These are phyloP conservation scores for Mycena sanguinolenta DNA, from an alignment of 768 basidiomycete species.

Conservation along the genomic window DNA sequence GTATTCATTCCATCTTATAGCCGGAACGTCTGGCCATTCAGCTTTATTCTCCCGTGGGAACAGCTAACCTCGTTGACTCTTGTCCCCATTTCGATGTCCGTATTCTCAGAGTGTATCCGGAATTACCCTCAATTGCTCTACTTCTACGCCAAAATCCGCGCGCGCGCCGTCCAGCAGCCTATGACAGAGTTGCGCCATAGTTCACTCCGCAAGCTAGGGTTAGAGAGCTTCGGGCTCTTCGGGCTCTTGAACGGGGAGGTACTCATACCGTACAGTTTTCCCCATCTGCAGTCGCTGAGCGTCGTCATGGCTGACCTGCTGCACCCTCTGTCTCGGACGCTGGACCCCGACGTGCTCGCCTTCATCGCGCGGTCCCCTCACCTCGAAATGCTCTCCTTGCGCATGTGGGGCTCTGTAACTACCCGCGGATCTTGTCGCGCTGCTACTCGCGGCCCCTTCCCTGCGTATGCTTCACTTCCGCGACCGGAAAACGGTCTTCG, in stretches of 20 bases:
- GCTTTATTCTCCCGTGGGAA: constrained; percentile 24
- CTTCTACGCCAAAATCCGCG: constrained; percentile 12
- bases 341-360: constrained; percentile 22
- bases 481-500: constrained; percentile 11
- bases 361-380: constrained; percentile 23
- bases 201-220: constrained; percentile 29
- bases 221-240: constrained; percentile 18
- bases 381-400: constrained; percentile 33
- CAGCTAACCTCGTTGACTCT: constrained; percentile 32
- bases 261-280: constrained; percentile 13
- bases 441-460: constrained; percentile 29
- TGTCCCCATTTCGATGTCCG: constrained; percentile 16
- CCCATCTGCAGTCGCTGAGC: constrained; percentile 16
- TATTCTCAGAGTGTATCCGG: constrained; percentile 29
- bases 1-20: background rate
- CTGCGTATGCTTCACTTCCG: constrained; percentile 31
- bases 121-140: constrained; percentile 29
- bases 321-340: constrained; percentile 12
- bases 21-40: constrained; percentile 25
- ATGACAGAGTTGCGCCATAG: constrained; percentile 7
- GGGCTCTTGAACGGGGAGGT: constrained; percentile 10
- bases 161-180: background rate
- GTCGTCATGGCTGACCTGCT: background rate
- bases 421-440: constrained; percentile 20
- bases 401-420: background rate